These are phyloP conservation scores for Ramularia collo-cygni DNA, from an alignment of 2,329 filamentous ascomycete species.

Conservation along the genomic window DNA sequence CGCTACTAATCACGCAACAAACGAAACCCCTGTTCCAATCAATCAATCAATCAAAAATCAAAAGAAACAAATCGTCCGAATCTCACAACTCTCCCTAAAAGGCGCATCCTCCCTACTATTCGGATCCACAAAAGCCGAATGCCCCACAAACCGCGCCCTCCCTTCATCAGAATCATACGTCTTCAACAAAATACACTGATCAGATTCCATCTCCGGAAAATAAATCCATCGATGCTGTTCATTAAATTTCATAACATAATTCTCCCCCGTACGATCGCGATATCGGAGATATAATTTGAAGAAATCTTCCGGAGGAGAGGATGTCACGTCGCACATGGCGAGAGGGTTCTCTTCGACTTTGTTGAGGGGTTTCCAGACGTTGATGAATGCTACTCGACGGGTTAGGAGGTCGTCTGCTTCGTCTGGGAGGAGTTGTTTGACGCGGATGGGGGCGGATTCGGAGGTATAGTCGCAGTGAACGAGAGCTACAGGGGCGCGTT, in stretches of 20 bases:
- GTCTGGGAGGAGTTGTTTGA: conserved; percentile 38
- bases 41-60: conserved; percentile 8
- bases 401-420: conserved; percentile 39
- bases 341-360: conserved; percentile 36
- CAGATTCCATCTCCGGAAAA: conserved; percentile 34
- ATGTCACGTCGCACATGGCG: conserved; percentile 36
- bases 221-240: conserved; percentile 36
- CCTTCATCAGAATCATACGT: conserved; percentile 33
- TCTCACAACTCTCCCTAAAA: conserved; percentile 34
- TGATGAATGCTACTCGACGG: conserved; percentile 44
- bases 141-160: conserved; percentile 33
- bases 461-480: conserved; percentile 48
- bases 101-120: conserved; percentile 27
- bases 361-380: conserved; percentile 45
- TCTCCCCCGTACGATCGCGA: conserved; percentile 35
- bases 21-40: no score
- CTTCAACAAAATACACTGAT: conserved; percentile 35
- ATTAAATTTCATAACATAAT: conserved; percentile 34
- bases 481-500: conserved; percentile 43
- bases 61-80: conserved; percentile 37
- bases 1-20: no score
- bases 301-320: conserved; percentile 32
- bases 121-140: conserved; percentile 36
- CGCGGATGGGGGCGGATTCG: conserved; percentile 37
- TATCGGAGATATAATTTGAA: conserved; percentile 37